phyloP scores from a whole-genome alignment of 495 filamentous ascomycete species.

The Penicillium pancosmium region DNA sequence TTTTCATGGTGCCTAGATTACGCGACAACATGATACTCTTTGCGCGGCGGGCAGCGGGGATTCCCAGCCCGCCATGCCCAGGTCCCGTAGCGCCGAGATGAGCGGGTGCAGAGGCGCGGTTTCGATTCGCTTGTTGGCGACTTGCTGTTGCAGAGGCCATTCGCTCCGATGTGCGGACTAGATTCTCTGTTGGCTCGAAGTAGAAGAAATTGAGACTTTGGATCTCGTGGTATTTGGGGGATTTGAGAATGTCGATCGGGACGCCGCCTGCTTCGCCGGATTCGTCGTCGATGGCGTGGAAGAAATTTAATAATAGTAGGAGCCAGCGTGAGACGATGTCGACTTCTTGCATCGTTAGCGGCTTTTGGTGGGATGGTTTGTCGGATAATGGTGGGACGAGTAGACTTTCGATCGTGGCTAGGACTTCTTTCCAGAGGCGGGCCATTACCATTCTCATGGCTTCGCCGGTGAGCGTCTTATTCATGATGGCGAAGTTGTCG shows the following conservation, averaged over 20 bases:
- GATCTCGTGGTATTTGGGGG: constrained; percentile 97
- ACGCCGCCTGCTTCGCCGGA: constrained; percentile 87
- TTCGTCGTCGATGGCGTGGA: constrained; percentile 86
- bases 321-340: constrained; percentile 97
- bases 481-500: constrained; percentile 99
- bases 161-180: constrained; percentile 88
- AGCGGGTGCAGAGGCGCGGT: constrained; percentile 74
- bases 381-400: constrained; percentile 95
- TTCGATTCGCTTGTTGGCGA: constrained; percentile 66
- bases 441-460: constrained; percentile 99
- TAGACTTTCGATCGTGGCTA: constrained; percentile 85
- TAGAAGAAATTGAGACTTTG: constrained; percentile 98
- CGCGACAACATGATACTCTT: constrained; percentile 96
- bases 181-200: constrained; percentile 86
- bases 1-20: constrained; percentile 94
- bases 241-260: constrained; percentile 86
- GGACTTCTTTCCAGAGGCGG: constrained; percentile 95
- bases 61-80: constrained; percentile 68
- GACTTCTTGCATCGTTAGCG: constrained; percentile 84
- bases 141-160: constrained; percentile 91
- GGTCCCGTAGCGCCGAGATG: constrained; percentile 58
- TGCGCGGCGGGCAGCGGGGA: constrained; percentile 70
- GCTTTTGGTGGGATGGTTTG: constrained; percentile 87
- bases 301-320: constrained; percentile 89
- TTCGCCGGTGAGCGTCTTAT: constrained; percentile 86